Evolutionary conservation across 129 eudicot genomes (phyloP), one percentile per base, ranked within the genome.

Genomic region (Artemisia tridentata): DNA sequence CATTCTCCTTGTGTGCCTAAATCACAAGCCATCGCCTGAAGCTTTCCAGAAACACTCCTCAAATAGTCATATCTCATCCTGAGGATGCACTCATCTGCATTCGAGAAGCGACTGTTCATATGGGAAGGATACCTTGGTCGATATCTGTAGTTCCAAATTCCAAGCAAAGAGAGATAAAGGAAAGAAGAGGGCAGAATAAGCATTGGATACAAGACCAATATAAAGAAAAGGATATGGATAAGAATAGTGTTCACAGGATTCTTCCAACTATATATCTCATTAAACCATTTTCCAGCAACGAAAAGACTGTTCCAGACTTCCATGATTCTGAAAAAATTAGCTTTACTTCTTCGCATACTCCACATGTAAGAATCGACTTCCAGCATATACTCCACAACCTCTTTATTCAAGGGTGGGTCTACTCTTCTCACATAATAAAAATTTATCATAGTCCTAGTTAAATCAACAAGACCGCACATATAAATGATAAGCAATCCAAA

Each of bases 1-100:
- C 93, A 71, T 78, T 91, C 97, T 31, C 95, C 95, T 68, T 84
- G 89, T 52, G 87, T 81, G 6, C 89, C 95, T 19, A 90, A 71
- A 56, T 90, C 97, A 0, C 91, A 90, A 25, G 83, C 84, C 21
- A 91, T 86, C 4, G 91, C 52, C 67, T 91, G 97, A 66, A 87
- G 78, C 67, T 84, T 76, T 1, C 95, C 91, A 4, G 89, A 86
- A 23, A 91, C 72, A 46, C 86, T 91, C 57, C 97, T 67, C 57
- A 87, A 72, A 6, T 91, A 84, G 52, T 91, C 97, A 23, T 91
- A 91, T 68, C 95, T 81, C 69, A 66, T 72, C 16, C 91, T 60
- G 3, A 87, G 84, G 5, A 81, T 34, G 4, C 1, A 57, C 83
- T 75, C 43, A 3, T 87, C 89, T 13, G 95, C 97, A 12, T 67